Conservation (phyloP, 495 filamentous ascomycete species). For the Poronia punctata region DNA sequence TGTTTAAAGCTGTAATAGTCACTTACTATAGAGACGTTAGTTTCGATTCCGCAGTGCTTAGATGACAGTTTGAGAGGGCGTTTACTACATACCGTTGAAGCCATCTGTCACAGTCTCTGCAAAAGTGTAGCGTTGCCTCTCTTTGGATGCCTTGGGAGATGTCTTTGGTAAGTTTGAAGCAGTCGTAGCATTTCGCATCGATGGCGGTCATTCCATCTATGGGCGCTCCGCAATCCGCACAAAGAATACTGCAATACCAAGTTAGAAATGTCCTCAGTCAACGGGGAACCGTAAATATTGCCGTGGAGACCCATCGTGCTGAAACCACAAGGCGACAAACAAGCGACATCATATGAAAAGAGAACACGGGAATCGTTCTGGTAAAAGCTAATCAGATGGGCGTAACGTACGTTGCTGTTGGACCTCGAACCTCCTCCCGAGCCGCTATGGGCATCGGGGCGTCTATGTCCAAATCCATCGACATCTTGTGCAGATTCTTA, state of each 20-base stretch:
- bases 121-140: slow-evolving; percentile 75
- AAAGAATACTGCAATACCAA: slow-evolving; percentile 62
- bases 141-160: slow-evolving; percentile 87
- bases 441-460: slow-evolving; percentile 23
- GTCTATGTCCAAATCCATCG: slow-evolving; percentile 26
- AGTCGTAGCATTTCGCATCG: slow-evolving; percentile 88
- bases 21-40: slow-evolving; percentile 9
- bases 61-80: background rate
- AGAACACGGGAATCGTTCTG: background rate
- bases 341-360: background rate
- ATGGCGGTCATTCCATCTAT: slow-evolving; percentile 84
- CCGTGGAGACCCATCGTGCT: background rate
- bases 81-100: slow-evolving; percentile 48
- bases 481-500: slow-evolving; percentile 14
- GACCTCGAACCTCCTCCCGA: slow-evolving; percentile 6
- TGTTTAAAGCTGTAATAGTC: background rate
- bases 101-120: slow-evolving; percentile 91
- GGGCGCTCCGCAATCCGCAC: slow-evolving; percentile 89
- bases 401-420: slow-evolving; percentile 15
- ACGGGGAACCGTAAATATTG: background rate
- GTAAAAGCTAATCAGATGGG: background rate
- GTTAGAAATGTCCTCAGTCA: slow-evolving; percentile 5
- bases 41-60: background rate
- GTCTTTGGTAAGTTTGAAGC: slow-evolving; percentile 86
- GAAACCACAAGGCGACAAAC: background rate